These are phyloP conservation scores for Candida stauntonica DNA, from an alignment of 805 yeast genomes.

Conservation along the genomic window DNA sequence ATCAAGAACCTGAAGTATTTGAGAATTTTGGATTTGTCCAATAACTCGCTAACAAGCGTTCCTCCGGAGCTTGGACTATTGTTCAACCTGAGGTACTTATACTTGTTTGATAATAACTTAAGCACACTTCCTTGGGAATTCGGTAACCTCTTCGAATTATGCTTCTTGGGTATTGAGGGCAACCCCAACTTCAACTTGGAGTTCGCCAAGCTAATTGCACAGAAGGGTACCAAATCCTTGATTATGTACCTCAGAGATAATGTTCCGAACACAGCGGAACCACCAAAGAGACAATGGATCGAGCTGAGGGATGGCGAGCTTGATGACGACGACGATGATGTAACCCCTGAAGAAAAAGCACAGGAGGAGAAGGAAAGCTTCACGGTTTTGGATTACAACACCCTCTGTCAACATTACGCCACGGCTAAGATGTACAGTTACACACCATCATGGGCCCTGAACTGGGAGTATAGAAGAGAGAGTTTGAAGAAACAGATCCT, in stretches of 20 bases:
- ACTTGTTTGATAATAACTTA: slow-evolving; percentile 83
- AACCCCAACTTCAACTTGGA: slow-evolving; percentile 67
- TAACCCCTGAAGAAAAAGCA: slow-evolving; percentile 23
- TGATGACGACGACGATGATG: slow-evolving; percentile 25
- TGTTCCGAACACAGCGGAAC: slow-evolving; percentile 61
- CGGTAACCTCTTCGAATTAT: slow-evolving; percentile 79
- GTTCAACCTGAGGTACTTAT: slow-evolving; percentile 72
- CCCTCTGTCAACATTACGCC: slow-evolving; percentile 93
- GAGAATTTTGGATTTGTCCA: slow-evolving; percentile 80
- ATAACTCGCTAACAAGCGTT: slow-evolving; percentile 63
- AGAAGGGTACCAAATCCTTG: slow-evolving; percentile 80
- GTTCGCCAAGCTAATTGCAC: slow-evolving; percentile 62
- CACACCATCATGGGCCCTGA: slow-evolving; percentile 96
- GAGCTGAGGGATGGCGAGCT: slow-evolving; percentile 70
- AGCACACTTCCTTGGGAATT: slow-evolving; percentile 74
- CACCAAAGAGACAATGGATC: slow-evolving; percentile 80
- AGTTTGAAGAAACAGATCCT: slow-evolving; percentile 69
- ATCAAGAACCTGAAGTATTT: slow-evolving; percentile 67
- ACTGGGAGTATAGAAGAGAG: slow-evolving; percentile 87
- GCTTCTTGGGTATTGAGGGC: slow-evolving; percentile 90
- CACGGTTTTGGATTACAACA: slow-evolving; percentile 82
- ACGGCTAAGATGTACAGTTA: slow-evolving; percentile 87
- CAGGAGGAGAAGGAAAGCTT: slow-evolving; percentile 42
- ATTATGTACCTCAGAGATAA: slow-evolving; percentile 78
- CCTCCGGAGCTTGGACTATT: slow-evolving; percentile 85